Evolutionary conservation across 2,329 filamentous ascomycete genomes (phyloP).

Genomic region (Colletotrichum sp.): DNA sequence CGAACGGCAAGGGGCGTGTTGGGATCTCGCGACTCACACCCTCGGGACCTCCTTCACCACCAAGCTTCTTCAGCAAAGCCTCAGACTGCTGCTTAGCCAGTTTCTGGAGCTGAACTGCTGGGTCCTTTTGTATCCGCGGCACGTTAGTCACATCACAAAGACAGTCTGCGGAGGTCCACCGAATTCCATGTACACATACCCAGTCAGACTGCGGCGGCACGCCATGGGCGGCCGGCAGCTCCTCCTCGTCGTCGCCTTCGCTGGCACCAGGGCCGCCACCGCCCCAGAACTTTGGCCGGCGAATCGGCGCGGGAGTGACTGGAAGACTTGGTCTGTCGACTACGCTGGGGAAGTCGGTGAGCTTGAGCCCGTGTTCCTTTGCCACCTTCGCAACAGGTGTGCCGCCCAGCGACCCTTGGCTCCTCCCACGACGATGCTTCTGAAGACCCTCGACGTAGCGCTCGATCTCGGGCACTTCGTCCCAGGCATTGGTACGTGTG

Average conservation of each 20-base stretch:
- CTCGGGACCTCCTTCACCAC: conserved; percentile 31
- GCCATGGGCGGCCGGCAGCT: conserved; percentile 77
- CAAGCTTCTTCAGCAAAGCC: conserved; percentile 60
- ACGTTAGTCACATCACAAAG: conserved; percentile 62
- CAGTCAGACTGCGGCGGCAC: conserved; percentile 89
- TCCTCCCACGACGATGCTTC: conserved; percentile 54
- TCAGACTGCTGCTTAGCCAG: conserved; percentile 71
- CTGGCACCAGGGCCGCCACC: conserved; percentile 41
- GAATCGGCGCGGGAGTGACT: conserved; percentile 85
- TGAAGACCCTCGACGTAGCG: conserved; percentile 82
- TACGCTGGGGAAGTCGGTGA: conserved; percentile 88
- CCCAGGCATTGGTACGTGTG: conserved; percentile 87
- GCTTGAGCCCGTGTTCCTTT: conserved; percentile 56
- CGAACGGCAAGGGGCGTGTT: conserved; percentile 54
- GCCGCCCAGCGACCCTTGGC: conserved; percentile 26
- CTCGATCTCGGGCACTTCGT: conserved; percentile 86
- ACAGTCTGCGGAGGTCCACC: conserved; percentile 56
- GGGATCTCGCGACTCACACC: conserved; percentile 49
- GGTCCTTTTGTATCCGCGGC: conserved; percentile 64
- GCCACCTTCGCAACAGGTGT: conserved; percentile 24
- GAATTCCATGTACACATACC: conserved; percentile 76
- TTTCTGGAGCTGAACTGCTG: conserved; percentile 71
- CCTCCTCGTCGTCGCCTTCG: conserved; percentile 58
- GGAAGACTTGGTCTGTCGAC: conserved; percentile 85
- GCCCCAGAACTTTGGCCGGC: conserved; percentile 72